A percentile compares a stretch with the other conserved stretches of the same genome.
Conservation (phyloP, 345 rosid genomes). For the Moringa oleifera region DNA sequence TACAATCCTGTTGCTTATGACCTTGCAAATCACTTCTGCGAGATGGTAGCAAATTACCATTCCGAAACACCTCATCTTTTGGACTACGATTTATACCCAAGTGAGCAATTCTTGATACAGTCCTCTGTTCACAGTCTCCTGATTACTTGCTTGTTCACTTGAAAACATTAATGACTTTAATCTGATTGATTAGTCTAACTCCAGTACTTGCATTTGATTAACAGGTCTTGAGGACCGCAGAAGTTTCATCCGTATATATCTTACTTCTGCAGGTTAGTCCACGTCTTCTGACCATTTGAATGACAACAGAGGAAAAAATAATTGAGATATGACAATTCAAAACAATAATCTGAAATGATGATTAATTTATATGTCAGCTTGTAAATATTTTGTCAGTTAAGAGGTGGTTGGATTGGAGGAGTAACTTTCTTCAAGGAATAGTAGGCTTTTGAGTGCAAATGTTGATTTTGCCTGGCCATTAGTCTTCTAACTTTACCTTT, state of each 20-base stretch:
- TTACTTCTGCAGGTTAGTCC: constrained; percentile 54
- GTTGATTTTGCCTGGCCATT: too few species aligned
- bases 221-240: constrained; percentile 64
- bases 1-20: constrained; percentile 88
- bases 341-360: too few species aligned
- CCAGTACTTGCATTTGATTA: constrained; percentile 15
- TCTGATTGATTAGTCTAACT: background rate
- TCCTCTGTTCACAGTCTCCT: background rate
- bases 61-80: constrained; percentile 78
- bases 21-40: constrained; percentile 94
- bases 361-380: too few species aligned
- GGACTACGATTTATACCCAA: constrained; percentile 70
- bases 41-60: constrained; percentile 92
- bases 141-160: too few species aligned
- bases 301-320: too few species aligned
- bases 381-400: too few species aligned
- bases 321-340: too few species aligned
- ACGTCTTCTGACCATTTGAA: too few species aligned
- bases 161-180: background rate
- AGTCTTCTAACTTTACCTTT: too few species aligned
- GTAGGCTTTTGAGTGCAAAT: too few species aligned
- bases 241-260: constrained; percentile 55
- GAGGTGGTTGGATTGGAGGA: too few species aligned
- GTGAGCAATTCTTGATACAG: constrained; percentile 19
- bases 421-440: too few species aligned